Evolutionary conservation across 805 yeast genomes (phyloP).

Genomic region (Vanderwaltozyma tropicalis): DNA sequence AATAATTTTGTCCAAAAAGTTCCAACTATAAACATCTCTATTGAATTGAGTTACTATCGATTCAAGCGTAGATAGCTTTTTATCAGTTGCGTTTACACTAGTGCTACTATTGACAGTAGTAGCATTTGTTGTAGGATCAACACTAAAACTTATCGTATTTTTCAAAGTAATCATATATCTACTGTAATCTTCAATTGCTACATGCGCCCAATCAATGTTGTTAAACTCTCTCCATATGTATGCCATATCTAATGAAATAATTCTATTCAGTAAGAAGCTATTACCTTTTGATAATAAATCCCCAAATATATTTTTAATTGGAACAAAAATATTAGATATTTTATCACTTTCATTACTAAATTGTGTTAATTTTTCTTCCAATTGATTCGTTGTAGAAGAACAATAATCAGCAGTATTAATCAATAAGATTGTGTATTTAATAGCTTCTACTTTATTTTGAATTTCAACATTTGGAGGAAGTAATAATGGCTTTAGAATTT

Average conservation of each 20-base stretch:
- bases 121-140: not conserved
- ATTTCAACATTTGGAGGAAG: conserved; percentile 33
- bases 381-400: conserved; percentile 62
- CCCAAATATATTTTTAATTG: conserved; percentile 45
- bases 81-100: conserved; percentile 22
- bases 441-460: conserved; percentile 44
- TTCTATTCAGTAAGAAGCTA: conserved; percentile 42
- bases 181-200: conserved; percentile 62
- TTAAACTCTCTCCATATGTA: conserved; percentile 77
- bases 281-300: conserved; percentile 50
- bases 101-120: conserved; percentile 23
- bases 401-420: conserved; percentile 88
- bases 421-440: conserved; percentile 57
- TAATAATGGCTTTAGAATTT: conserved; percentile 39
- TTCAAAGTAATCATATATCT: conserved; percentile 54
- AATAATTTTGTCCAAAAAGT: conserved; percentile 64
- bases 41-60: conserved; percentile 48
- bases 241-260: conserved; percentile 47
- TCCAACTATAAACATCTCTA: conserved; percentile 61
- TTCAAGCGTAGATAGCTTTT: conserved; percentile 12
- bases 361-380: conserved; percentile 49
- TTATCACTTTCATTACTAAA: conserved; percentile 32
- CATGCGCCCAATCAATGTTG: conserved; percentile 63
- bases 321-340: conserved; percentile 41
- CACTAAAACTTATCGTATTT: conserved; percentile 27